Percentiles rank a stretch among this genome's conserved stretches.
Conservation (phyloP, 2,329 filamentous ascomycete species). For the Emericellopsis cladophorae region DNA sequence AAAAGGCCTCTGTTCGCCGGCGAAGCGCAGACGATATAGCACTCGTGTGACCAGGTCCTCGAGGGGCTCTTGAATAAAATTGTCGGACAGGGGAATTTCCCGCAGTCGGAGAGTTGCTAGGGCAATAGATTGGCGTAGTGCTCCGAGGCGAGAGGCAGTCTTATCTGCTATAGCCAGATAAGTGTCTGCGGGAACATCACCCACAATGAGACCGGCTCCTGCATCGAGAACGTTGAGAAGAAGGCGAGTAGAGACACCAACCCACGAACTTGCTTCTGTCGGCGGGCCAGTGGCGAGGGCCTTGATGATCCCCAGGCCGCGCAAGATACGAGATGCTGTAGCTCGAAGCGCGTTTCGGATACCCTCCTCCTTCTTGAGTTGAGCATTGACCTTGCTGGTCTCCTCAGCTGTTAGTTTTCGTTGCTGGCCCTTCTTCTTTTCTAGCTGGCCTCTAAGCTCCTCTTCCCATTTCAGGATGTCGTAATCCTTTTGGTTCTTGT, state of each 20-base stretch:
- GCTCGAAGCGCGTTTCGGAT: conserved; percentile 63
- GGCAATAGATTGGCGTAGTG: conserved; percentile 71
- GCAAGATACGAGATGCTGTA: conserved; percentile 58
- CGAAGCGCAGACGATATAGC: conserved; percentile 79
- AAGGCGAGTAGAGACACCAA: conserved; percentile 65
- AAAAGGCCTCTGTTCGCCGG: conserved; percentile 87
- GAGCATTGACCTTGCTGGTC: conserved; percentile 77
- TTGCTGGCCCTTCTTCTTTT: conserved; percentile 83
- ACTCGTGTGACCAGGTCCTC: conserved; percentile 78
- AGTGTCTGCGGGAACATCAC: conserved; percentile 62
- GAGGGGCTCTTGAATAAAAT: conserved; percentile 67
- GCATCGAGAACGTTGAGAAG: conserved; percentile 65
- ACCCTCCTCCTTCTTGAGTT: conserved; percentile 72
- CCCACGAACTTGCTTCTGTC: conserved; percentile 82
- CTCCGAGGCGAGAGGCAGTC: conserved; percentile 60
- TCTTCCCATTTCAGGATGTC: conserved; percentile 96
- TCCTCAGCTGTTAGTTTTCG: conserved; percentile 89
- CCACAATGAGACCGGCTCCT: conserved; percentile 71
- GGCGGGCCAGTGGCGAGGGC: conserved; percentile 76
- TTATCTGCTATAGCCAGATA: conserved; percentile 72
- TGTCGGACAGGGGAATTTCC: conserved; percentile 58
- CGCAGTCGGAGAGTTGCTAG: conserved; percentile 74
- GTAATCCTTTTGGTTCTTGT: conserved; percentile 91
- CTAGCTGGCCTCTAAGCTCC: conserved; percentile 74
- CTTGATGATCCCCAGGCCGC: conserved; percentile 76